Percentiles rank a stretch among this genome's conserved stretches.
These are phyloP conservation scores for Botryobasidium botryosum DNA, from an alignment of 768 basidiomycete species.

Conservation along the genomic window DNA sequence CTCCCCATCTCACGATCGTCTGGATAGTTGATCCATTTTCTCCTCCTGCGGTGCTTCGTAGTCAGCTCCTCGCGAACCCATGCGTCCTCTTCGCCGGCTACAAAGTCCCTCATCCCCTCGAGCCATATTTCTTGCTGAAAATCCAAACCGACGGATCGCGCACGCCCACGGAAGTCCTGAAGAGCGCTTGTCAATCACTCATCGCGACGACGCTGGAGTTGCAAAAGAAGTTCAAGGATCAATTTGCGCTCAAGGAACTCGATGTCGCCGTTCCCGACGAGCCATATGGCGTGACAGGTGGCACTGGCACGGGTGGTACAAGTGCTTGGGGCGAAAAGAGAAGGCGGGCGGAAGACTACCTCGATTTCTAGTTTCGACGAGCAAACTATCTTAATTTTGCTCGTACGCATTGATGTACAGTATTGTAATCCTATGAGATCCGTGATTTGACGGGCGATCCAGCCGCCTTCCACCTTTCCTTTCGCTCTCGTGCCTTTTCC, in stretches of 20 bases:
- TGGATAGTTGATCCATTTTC: background rate
- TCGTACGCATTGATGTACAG: too few relatives aligned
- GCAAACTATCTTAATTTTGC: too few relatives aligned
- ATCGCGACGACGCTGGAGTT: constrained; percentile 38
- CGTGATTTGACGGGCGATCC: too few relatives aligned
- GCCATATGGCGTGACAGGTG: background rate
- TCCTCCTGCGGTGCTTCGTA: constrained; percentile 19
- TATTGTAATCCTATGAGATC: too few relatives aligned
- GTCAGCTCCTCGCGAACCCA: constrained; percentile 80
- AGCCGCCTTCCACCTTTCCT: constrained; percentile 6
- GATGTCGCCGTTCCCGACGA: constrained; percentile 12
- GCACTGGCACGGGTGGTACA: background rate
- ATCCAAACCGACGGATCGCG: constrained; percentile 83
- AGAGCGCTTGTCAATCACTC: constrained; percentile 67
- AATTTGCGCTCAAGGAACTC: constrained; percentile 16
- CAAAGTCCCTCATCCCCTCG: constrained; percentile 92
- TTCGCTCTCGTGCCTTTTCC: constrained; percentile 8
- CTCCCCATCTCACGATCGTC: constrained; percentile 1
- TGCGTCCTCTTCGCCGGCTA: constrained; percentile 91
- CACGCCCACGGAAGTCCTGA: constrained; percentile 68
- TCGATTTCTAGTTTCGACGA: too few relatives aligned
- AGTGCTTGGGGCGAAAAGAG: background rate
- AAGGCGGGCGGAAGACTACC: background rate
- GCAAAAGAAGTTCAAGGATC: constrained; percentile 21
- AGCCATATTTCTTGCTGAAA: constrained; percentile 87